phyloP scores from a whole-genome alignment of 441 rosid species.

The Erodium chrysanthum region DNA sequence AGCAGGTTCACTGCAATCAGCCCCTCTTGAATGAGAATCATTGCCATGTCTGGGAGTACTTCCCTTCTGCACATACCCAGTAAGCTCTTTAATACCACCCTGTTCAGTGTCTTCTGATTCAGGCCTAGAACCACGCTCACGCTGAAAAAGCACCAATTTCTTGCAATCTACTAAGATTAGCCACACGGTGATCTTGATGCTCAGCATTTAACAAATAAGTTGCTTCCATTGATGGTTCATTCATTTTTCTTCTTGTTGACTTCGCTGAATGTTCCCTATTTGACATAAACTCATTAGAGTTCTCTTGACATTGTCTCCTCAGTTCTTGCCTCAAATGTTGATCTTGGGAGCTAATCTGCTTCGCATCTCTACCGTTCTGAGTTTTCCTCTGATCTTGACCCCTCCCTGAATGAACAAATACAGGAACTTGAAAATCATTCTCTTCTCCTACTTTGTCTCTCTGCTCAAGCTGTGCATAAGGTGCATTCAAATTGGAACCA shows the following conservation, averaged over 20 bases:
- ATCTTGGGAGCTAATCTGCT: constrained; percentile 21
- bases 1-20: constrained; percentile 6
- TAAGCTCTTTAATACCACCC: constrained; percentile 20
- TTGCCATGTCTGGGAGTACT: constrained; percentile 25
- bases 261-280: constrained; percentile 17
- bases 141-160: constrained; percentile 15
- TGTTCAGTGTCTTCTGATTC: constrained; percentile 20
- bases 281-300: constrained; percentile 17
- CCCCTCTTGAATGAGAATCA: constrained; percentile 24
- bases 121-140: constrained; percentile 14
- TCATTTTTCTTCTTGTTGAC: constrained; percentile 19
- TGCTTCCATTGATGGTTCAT: constrained; percentile 15
- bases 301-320: constrained; percentile 21
- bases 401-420: constrained; percentile 37
- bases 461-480: constrained; percentile 19
- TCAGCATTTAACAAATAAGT: constrained; percentile 10
- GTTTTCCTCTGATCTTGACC: constrained; percentile 24
- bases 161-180: constrained; percentile 15
- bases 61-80: constrained; percentile 19
- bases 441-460: constrained; percentile 48
- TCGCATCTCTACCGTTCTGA: constrained; percentile 25
- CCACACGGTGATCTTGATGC: constrained; percentile 17
- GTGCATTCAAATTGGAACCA: constrained; percentile 29
- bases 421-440: constrained; percentile 67
- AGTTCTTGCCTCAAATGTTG: constrained; percentile 18